These are phyloP conservation scores for Pleurotus citrinopileatus DNA, from an alignment of 768 basidiomycete species.

Conservation along the genomic window DNA sequence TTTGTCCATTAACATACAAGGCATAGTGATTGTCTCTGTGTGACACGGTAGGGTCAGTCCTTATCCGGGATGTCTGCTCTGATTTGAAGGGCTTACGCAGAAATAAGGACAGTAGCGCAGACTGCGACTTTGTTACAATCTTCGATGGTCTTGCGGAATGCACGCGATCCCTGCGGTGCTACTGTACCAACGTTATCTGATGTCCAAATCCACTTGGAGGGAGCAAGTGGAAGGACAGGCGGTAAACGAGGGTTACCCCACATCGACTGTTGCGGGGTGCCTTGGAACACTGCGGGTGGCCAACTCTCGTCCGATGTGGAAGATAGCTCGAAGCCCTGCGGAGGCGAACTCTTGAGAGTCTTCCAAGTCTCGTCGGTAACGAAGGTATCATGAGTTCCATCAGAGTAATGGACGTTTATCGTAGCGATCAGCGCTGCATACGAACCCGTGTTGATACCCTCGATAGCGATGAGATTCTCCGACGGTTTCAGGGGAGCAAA, in stretches of 20 bases:
- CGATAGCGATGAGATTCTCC: slow-evolving; percentile 1
- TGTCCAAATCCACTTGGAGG: slow-evolving; percentile 8
- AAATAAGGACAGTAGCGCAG: slow-evolving; percentile 1
- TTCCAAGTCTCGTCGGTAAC: slow-evolving; percentile 7
- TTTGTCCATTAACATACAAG: slow-evolving; percentile 25
- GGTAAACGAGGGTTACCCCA: not conserved
- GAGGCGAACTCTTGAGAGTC: not conserved
- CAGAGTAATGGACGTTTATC: not conserved
- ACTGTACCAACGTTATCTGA: not conserved
- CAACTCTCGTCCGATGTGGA: not conserved
- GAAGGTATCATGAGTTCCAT: not conserved
- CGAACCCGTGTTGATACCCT: not conserved
- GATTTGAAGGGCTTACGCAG: not conserved
- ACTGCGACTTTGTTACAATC: not conserved
- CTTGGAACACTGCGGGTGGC: not conserved
- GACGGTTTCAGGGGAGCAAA: not conserved
- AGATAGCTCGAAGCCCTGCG: not conserved
- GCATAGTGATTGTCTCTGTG: slow-evolving; percentile 19
- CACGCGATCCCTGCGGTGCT: not conserved
- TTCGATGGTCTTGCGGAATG: not conserved
- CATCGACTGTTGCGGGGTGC: no score
- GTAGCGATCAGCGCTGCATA: not conserved
- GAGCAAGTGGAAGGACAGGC: not conserved
- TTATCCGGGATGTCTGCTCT: not conserved
- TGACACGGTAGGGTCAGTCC: not conserved